Evolutionary conservation across 1,284 basidiomycete genomes (phyloP).

Genomic region (Anthracocystis walkeri): DNA sequence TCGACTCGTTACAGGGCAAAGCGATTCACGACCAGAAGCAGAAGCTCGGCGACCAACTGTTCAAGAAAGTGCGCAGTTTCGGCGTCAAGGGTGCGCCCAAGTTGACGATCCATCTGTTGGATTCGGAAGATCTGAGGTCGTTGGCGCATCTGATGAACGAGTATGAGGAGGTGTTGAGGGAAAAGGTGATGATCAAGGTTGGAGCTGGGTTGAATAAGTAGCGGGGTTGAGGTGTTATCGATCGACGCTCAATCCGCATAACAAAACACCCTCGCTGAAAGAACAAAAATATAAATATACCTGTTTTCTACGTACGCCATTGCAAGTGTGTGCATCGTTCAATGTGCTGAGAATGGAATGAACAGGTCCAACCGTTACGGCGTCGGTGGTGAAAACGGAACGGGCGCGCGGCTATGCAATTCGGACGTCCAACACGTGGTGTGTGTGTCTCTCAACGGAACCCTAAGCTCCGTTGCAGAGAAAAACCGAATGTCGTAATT

Average conservation of each 20-base stretch:
- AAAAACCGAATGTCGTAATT: too few species aligned
- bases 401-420: constrained; percentile 8
- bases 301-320: not conserved
- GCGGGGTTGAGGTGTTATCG: not conserved
- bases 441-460: not conserved
- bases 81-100: constrained; percentile 78
- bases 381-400: not conserved
- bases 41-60: constrained; percentile 70
- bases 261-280: not conserved
- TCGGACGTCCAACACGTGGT: not conserved
- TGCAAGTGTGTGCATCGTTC: too few species aligned
- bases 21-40: constrained; percentile 81
- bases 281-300: not conserved
- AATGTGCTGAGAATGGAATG: not conserved
- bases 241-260: not conserved
- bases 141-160: constrained; percentile 87
- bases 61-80: constrained; percentile 81
- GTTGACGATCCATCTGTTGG: constrained; percentile 78
- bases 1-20: constrained; percentile 78
- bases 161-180: constrained; percentile 82
- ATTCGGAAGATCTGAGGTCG: constrained; percentile 83
- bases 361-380: not conserved
- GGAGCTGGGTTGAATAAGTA: constrained; percentile 47
- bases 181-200: constrained; percentile 70
- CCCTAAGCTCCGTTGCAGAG: constrained; percentile 1